Base-by-base conservation (phyloP, 345 rosid species). In the Murraya paniculata region DNA sequence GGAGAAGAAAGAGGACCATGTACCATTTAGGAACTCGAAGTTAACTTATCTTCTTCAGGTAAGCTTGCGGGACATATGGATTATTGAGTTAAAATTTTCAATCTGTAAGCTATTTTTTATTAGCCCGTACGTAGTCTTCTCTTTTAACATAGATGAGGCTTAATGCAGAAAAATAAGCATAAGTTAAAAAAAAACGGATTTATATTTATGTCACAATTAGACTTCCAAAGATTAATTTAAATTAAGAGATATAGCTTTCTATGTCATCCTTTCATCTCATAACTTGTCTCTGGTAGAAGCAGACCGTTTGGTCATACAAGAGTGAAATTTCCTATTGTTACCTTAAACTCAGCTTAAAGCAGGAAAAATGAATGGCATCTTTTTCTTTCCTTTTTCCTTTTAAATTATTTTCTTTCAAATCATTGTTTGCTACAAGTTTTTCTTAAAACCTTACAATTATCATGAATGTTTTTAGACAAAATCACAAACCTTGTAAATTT, bases 1-100 rank as follows among this genome's bases (percentile, higher is more conserved):
- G 81, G 99, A 96, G 58, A 96, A 91, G 88, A 96, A 90, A 80
- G 99, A 96, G 73, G 99, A 96, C 69, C 93, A 94, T 76, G 90
- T 94, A 36, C 98, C 99, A 50, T 96, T 87, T 80, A 85, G 98
- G 84, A 92, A 94, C 88, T 96, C 99, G 10, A 96, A 96, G 86
- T 93, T 96, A 50, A 96, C 98, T 19, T 94, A 96, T 81, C 99
- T 96, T 81, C 97, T 96, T 79, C 99, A 96, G 99, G 98, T 96
- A 87, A 82, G 71, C 45, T 59, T 62, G 36, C 1, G 6, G 55
- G 8, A 9, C 33, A 9, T 24, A n/a, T 18, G 14, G 25, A 41
- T 56, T 24, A 19, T 75, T 65, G 30, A n/a, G 33, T 72, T 58
- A 24, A 31, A 18, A 6, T 28, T 48, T 41, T 57, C 39, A 5